Conservation (phyloP, 2,329 filamentous ascomycete genomes). For the Monosporascus sp. region DNA sequence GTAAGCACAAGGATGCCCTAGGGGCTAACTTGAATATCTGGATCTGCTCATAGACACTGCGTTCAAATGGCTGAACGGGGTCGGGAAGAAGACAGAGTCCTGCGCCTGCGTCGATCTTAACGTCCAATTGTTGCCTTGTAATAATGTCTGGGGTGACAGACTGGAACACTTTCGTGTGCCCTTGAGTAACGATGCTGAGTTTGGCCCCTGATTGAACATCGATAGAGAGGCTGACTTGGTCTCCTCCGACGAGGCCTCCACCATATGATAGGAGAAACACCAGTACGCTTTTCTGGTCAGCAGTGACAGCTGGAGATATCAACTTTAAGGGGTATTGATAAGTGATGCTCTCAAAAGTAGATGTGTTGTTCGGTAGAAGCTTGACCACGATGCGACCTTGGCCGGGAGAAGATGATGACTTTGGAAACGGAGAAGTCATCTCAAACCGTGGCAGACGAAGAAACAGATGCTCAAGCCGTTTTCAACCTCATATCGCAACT, state of each 20-base stretch:
- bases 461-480: background rate
- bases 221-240: conserved; percentile 70
- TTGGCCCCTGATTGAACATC: conserved; percentile 58
- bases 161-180: conserved; percentile 95
- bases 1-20: conserved; percentile 63
- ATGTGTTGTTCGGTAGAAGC: conserved; percentile 64
- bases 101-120: conserved; percentile 43
- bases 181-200: conserved; percentile 64
- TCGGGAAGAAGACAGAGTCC: conserved; percentile 73
- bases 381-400: conserved; percentile 71
- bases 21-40: conserved; percentile 67
- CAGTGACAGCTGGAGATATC: conserved; percentile 69
- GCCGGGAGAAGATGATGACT: conserved; percentile 68
- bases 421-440: conserved; percentile 67
- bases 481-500: conserved; percentile 2
- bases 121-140: conserved; percentile 52
- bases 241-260: conserved; percentile 84
- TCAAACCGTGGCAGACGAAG: background rate
- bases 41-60: conserved; percentile 76
- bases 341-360: conserved; percentile 66
- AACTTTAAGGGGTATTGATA: conserved; percentile 96
- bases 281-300: conserved; percentile 61
- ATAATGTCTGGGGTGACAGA: conserved; percentile 51
- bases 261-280: conserved; percentile 93
- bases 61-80: conserved; percentile 84